Base-by-base conservation (phyloP, 1,139 yeast species). In the Hyphopichia wangnamkhiaoensis region DNA sequence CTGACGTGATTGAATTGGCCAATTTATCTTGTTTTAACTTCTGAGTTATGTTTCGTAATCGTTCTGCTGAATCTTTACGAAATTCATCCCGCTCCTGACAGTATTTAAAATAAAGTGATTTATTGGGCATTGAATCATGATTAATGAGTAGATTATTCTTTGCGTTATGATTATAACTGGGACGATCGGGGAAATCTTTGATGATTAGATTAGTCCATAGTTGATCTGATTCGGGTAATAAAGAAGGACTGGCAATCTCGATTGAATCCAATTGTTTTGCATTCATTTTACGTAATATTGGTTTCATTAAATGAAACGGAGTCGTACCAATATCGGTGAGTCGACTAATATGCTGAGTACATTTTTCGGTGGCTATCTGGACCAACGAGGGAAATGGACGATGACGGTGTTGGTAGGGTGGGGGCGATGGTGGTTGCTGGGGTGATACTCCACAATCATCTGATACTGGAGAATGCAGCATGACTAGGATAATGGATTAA, bases 171-270 rank as follows among this genome's bases (percentile, higher is more conserved):
- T 25, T 43, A 37, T 5, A 31, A 9, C 6, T 35, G 8, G 74
- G 74, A 24, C 76, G 53, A 37, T 65, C 71, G 4, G 83, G 79
- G 49, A 77, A 80, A 40, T 80, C 82, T 41, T 61, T 68, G 37
- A 58, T 61, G 4, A 79, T 52, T 16, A 78, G 54, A 1, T 49
- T 47, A 3, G 49, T 50, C 86, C 86, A 80, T n/a, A 78, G 47
- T 28, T 60, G 66, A 44, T 79, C 84, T 39, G 78, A 74, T 31
- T 71, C 74, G 12, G 81, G 75, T 4, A 63, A 53, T 12, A 78
- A 48, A 24, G 61, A 65, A 0, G 76, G 72, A 46, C 80, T 75
- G 23, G 49, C 53, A 7, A 45, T 41, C 52, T 80, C 86, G 4
- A 79, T 54, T 18, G 55, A 59, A 24, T 60, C 53, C 19, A 80